A percentile compares a stretch with the other conserved stretches of the same genome.
Evolutionary conservation across 805 yeast genomes (phyloP).

Genomic region (Kuraishia cidri): DNA sequence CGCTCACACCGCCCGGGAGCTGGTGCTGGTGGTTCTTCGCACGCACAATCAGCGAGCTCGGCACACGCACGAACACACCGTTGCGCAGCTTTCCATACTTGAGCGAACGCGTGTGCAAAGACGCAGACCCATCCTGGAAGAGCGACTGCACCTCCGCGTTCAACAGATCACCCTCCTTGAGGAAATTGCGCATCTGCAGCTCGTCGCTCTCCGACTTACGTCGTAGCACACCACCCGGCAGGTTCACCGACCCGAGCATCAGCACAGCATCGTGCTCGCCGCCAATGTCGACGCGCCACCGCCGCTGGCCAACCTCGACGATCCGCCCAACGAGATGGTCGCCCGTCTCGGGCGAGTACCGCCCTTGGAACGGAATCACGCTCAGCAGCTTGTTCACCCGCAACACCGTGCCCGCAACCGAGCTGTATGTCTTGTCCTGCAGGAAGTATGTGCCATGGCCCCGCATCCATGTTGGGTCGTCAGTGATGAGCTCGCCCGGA

Average conservation of each 20-base stretch:
- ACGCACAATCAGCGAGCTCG: constrained; percentile 74
- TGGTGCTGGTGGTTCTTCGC: constrained; percentile 82
- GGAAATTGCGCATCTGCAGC: constrained; percentile 86
- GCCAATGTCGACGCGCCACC: constrained; percentile 98
- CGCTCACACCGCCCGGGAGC: constrained; percentile 90
- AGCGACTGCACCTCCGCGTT: constrained; percentile 94
- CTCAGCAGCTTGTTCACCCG: constrained; percentile 81
- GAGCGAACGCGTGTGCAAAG: constrained; percentile 89
- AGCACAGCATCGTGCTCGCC: constrained; percentile 88
- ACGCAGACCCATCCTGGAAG: constrained; percentile 85
- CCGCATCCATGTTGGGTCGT: constrained; percentile 95
- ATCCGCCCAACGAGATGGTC: constrained; percentile 93
- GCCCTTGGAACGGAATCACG: constrained; percentile 78
- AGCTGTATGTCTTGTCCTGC: constrained; percentile 69
- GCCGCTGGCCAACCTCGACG: constrained; percentile 84
- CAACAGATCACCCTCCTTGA: constrained; percentile 92
- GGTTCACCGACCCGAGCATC: constrained; percentile 90
- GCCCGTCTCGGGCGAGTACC: constrained; percentile 92
- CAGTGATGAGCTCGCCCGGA: constrained; percentile 95
- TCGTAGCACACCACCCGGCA: constrained; percentile 95
- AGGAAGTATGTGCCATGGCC: constrained; percentile 94
- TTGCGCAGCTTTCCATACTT: constrained; percentile 93
- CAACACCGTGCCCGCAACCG: constrained; percentile 87
- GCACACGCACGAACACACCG: constrained; percentile 76
- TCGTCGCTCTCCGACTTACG: constrained; percentile 94